Evolutionary conservation across 2,329 filamentous ascomycete genomes (phyloP).

Genomic region (Xylariaceae sp.): DNA sequence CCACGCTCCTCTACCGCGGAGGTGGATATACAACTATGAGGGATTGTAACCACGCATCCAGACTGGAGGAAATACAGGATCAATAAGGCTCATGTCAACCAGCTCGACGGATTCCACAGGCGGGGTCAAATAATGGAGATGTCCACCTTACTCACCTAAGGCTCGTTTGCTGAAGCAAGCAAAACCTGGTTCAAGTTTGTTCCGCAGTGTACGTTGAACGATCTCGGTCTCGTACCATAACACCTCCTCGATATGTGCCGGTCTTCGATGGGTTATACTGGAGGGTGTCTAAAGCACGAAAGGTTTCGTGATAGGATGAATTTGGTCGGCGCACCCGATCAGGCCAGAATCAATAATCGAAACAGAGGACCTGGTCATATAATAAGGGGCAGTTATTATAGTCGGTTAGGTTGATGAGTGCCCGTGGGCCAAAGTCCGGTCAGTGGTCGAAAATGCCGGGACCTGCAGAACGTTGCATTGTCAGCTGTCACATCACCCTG

Average conservation of each 20-base stretch:
- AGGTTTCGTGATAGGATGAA: background rate
- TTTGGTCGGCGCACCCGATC: constrained; percentile 5
- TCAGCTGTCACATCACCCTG: constrained; percentile 28
- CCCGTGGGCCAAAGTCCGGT: constrained; percentile 12
- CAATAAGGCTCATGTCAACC: background rate
- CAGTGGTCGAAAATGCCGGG: constrained; percentile 19
- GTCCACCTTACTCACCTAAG: constrained; percentile 13
- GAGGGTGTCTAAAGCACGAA: background rate
- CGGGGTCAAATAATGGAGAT: background rate
- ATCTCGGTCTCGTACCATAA: too few species aligned
- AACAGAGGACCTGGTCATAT: constrained; percentile 9
- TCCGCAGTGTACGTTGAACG: constrained; percentile 11
- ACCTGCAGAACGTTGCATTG: constrained; percentile 31
- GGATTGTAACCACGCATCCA: background rate
- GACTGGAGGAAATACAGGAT: background rate
- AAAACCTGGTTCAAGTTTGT: constrained; percentile 8
- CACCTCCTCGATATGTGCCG: constrained; percentile 4
- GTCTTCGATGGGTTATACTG: constrained; percentile 6
- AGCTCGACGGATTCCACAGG: background rate
- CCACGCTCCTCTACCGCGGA: background rate
- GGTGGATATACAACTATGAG: background rate
- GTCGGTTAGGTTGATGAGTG: constrained; percentile 12
- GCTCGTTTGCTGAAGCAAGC: background rate
- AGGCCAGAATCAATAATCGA: constrained; percentile 15
- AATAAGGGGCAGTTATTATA: constrained; percentile 21